Evolutionary conservation across 805 yeast genomes (phyloP).

Genomic region (Wickerhamomyces chaumierensis): DNA sequence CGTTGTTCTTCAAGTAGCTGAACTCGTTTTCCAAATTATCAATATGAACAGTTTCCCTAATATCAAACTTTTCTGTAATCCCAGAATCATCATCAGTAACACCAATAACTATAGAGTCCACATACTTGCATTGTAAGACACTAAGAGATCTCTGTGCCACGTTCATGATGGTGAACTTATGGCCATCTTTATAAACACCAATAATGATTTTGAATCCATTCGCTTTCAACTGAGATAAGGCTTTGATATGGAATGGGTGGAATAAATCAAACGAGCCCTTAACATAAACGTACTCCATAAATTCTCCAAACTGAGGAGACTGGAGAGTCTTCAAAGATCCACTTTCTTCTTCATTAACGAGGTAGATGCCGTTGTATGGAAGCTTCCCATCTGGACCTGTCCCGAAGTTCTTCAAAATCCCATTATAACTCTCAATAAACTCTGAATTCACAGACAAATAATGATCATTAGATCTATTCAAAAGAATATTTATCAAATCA

Average conservation of each 20-base stretch:
- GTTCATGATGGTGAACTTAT: conserved; percentile 77
- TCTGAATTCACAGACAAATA: conserved; percentile 4
- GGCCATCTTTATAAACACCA: conserved; percentile 63
- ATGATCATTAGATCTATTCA: conserved; percentile 19
- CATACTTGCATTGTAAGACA: conserved; percentile 77
- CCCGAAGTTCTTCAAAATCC: conserved; percentile 38
- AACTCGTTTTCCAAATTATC: conserved; percentile 42
- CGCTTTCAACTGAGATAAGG: conserved; percentile 38
- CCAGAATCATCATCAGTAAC: conserved; percentile 7
- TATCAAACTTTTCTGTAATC: conserved; percentile 1
- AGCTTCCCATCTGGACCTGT: conserved; percentile 48
- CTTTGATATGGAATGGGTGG: conserved; percentile 86
- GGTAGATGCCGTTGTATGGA: conserved; percentile 44
- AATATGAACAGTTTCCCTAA: conserved; percentile 4
- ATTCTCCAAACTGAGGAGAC: conserved; percentile 2
- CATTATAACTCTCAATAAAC: conserved; percentile 2
- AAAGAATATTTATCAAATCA: conserved; percentile 84
- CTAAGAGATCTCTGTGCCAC: conserved; percentile 76
- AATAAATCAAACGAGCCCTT: conserved; percentile 88
- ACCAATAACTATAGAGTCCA: conserved; percentile 61
- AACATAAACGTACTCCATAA: conserved; percentile 33
- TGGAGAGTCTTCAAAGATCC: not conserved
- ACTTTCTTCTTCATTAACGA: conserved; percentile 18
- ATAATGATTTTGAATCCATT: conserved; percentile 37
- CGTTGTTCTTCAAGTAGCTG: conserved; percentile 53